Conservation (phyloP, 306 rosid species). For the Heteromeles arbutifolia region DNA sequence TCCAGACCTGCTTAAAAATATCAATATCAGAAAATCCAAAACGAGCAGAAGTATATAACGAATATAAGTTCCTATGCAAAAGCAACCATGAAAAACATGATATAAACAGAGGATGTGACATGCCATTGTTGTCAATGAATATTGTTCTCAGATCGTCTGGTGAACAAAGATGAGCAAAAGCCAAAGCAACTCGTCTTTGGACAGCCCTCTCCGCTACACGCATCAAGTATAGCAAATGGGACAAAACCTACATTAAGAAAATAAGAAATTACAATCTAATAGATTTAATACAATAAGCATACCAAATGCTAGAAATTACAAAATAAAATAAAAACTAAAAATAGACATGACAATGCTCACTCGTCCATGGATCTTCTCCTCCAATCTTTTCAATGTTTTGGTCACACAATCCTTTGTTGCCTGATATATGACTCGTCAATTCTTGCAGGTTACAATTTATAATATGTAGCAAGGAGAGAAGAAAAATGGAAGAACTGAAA, state of each 20-base stretch:
- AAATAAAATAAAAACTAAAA: neutral
- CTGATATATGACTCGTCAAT: constrained; percentile 39
- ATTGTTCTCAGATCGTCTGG: constrained; percentile 71
- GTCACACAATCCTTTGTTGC: constrained; percentile 99
- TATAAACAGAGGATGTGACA: constrained; percentile 16
- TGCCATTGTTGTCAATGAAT: constrained; percentile 77
- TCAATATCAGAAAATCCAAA: constrained; percentile 16
- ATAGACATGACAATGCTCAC: constrained; percentile 45
- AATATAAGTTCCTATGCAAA: constrained; percentile 7
- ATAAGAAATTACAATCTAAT: constrained; percentile 24
- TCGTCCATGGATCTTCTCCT: constrained; percentile 90
- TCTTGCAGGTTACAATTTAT: neutral
- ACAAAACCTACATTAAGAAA: constrained; percentile 63
- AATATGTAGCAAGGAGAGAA: neutral
- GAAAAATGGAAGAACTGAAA: neutral
- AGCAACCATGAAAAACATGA: constrained; percentile 13
- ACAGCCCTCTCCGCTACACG: constrained; percentile 73
- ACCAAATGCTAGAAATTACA: neutral
- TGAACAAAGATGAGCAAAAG: constrained; percentile 94
- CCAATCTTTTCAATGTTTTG: constrained; percentile 96
- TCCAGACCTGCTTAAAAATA: constrained; percentile 63
- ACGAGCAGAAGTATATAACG: constrained; percentile 6
- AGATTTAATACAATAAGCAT: neutral
- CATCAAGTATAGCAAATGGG: constrained; percentile 80
- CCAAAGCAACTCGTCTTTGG: constrained; percentile 85